Evolutionary conservation across 495 filamentous ascomycete species (phyloP).

Genomic region (Aeminium ludgeri): DNA sequence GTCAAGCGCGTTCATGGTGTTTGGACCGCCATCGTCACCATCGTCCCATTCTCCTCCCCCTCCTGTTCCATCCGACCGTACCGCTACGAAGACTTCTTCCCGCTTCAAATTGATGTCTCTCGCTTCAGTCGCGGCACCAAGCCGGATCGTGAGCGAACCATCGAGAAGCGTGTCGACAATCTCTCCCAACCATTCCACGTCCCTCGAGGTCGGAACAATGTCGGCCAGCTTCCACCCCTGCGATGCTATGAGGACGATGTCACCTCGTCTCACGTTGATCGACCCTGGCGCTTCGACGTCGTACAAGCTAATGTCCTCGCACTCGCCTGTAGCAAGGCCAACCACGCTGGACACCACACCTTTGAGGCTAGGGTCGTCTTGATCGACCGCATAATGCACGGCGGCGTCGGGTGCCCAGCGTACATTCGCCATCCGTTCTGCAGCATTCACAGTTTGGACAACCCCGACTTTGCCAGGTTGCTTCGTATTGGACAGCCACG

Average conservation of each 20-base stretch:
- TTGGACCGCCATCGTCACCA: not conserved
- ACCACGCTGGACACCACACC: slow-evolving; percentile 23
- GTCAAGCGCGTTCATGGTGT: too few species aligned
- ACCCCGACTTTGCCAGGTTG: slow-evolving; percentile 35
- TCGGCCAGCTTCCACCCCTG: not conserved
- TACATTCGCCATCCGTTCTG: slow-evolving; percentile 36
- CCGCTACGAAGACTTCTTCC: slow-evolving; percentile 29
- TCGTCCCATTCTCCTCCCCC: slow-evolving; percentile 7
- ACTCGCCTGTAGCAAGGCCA: slow-evolving; percentile 27
- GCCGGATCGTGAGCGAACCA: slow-evolving; percentile 36
- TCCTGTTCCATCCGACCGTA: slow-evolving; percentile 12
- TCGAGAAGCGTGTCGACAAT: slow-evolving; percentile 37
- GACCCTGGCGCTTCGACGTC: slow-evolving; percentile 33
- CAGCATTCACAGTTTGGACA: slow-evolving; percentile 39
- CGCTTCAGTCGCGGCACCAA: slow-evolving; percentile 32
- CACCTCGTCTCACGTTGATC: slow-evolving; percentile 29
- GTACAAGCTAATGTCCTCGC: slow-evolving; percentile 40
- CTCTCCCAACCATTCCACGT: slow-evolving; percentile 37
- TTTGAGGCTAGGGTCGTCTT: slow-evolving; percentile 21
- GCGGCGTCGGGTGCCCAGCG: slow-evolving; percentile 35
- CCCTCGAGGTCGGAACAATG: not conserved
- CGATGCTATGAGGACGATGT: slow-evolving; percentile 32
- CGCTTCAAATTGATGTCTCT: slow-evolving; percentile 32
- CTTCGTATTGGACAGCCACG: slow-evolving; percentile 7
- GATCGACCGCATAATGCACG: slow-evolving; percentile 20